phyloP scores from a whole-genome alignment of 116 monocot genomes.

The Iris pallida region DNA sequence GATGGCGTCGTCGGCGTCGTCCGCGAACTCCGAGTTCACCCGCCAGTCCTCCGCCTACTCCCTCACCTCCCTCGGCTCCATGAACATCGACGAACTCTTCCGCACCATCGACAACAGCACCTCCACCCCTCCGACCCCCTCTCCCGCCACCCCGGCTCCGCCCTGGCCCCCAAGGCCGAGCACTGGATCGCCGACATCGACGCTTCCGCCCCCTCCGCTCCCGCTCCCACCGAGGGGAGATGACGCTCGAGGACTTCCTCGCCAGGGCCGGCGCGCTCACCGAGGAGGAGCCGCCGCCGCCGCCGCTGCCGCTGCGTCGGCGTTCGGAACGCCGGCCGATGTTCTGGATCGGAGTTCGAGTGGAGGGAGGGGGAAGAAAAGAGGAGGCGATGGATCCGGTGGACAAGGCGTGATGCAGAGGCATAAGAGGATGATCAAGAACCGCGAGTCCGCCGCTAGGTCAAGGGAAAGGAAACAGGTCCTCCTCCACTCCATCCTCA shows the following conservation, averaged over 20 bases:
- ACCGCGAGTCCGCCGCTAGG: constrained; percentile 21
- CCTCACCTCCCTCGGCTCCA: constrained; percentile 32
- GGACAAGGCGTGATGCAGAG: not conserved
- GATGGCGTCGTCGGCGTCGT: constrained; percentile 21
- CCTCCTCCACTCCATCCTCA: too few species aligned
- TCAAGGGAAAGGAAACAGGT: constrained; percentile 21
- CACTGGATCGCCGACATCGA: too few species aligned
- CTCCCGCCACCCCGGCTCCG: too few species aligned
- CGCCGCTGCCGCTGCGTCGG: not conserved
- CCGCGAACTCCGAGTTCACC: constrained; percentile 8
- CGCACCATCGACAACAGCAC: constrained; percentile 31
- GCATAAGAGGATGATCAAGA: constrained; percentile 23
- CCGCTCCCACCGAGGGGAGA: constrained; percentile 15
- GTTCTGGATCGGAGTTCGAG: not conserved
- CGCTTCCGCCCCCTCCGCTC: too few species aligned
- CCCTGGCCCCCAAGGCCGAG: not conserved
- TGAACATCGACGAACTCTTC: constrained; percentile 57
- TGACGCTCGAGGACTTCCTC: constrained; percentile 68
- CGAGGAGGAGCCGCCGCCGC: constrained; percentile 28
- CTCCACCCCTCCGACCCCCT: not conserved
- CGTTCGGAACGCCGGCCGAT: not conserved
- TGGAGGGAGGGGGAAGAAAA: constrained; percentile 19
- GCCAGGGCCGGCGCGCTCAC: constrained; percentile 40
- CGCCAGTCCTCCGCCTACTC: constrained; percentile 20
- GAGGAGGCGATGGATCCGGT: constrained; percentile 31